Evolutionary conservation across 1,284 basidiomycete genomes (phyloP).

Genomic region (Ustilago tritici): DNA sequence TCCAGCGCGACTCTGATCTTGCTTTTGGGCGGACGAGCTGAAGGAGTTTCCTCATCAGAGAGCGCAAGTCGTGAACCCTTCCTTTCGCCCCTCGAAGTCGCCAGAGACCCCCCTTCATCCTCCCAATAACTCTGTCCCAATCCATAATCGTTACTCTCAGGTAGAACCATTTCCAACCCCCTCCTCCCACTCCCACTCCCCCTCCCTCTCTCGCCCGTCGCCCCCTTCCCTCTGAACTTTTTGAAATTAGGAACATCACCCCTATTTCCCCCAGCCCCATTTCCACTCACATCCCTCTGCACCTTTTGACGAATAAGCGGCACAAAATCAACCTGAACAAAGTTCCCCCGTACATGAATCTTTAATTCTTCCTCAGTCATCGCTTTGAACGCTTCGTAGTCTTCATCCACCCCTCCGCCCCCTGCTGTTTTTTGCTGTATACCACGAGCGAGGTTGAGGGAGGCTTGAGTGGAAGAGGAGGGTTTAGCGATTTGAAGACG

Average conservation of each 20-base stretch:
- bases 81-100: conserved; percentile 1
- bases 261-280: neutral
- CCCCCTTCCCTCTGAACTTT: conserved; percentile 39
- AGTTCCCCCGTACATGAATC: conserved; percentile 58
- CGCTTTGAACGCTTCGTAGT: conserved; percentile 53
- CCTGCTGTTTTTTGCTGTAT: neutral
- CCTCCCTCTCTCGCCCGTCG: neutral
- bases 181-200: neutral
- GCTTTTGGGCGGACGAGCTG: neutral
- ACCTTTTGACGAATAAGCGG: conserved; percentile 47
- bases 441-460: neutral
- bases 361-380: conserved; percentile 55
- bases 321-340: conserved; percentile 65
- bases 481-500: conserved; percentile 51
- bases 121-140: conserved; percentile 38
- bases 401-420: conserved; percentile 33
- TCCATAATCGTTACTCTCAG: conserved; percentile 44
- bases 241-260: conserved; percentile 43
- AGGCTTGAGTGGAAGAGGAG: neutral
- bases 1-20: conserved; percentile 21
- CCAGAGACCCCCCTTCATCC: conserved; percentile 6
- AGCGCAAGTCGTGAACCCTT: neutral
- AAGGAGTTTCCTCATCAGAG: conserved; percentile 19
- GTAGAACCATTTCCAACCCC: conserved; percentile 29
- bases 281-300: neutral